A percentile compares a stretch with the other conserved stretches of the same genome.
These are phyloP conservation scores for Stephania yunnanensis DNA, from an alignment of 164 flowering plant genomes.

Conservation along the genomic window DNA sequence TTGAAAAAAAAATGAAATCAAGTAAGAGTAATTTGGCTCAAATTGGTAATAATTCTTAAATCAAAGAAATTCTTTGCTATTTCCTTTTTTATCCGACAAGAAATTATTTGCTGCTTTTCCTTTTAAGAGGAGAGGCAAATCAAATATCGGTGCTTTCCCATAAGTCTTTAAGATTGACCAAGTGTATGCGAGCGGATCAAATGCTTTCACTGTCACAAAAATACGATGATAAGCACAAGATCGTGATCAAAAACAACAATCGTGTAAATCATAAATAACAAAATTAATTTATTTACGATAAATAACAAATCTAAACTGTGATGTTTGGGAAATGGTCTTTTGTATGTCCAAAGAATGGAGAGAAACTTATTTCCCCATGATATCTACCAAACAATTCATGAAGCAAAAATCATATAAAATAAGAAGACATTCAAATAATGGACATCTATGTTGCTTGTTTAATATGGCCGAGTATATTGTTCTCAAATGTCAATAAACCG, in stretches of 20 bases:
- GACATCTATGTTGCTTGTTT: too few species aligned
- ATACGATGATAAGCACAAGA: slow-evolving; percentile 2
- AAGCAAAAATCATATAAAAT: too few species aligned
- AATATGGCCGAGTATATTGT: too few species aligned
- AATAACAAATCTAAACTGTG: slow-evolving; percentile 35
- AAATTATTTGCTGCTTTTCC: too few species aligned
- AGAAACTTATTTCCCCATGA: too few species aligned
- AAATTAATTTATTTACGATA: not conserved
- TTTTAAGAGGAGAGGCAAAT: slow-evolving; percentile 6
- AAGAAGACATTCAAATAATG: too few species aligned
- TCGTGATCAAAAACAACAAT: not conserved
- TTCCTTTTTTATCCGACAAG: not conserved
- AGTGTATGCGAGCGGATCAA: slow-evolving; percentile 64
- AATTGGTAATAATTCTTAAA: not conserved
- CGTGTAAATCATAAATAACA: not conserved
- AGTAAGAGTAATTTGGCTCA: not conserved
- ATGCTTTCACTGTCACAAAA: slow-evolving; percentile 67
- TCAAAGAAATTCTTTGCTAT: not conserved
- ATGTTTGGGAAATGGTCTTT: slow-evolving; percentile 76
- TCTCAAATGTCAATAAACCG: too few species aligned
- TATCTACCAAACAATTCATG: too few species aligned
- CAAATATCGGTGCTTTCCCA: slow-evolving; percentile 81
- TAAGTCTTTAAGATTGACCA: slow-evolving; percentile 92
- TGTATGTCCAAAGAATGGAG: too few species aligned
- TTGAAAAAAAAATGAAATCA: slow-evolving; percentile 4